Conservation (phyloP, 139 green algal genomes). For the Coelastrella sp. region DNA sequence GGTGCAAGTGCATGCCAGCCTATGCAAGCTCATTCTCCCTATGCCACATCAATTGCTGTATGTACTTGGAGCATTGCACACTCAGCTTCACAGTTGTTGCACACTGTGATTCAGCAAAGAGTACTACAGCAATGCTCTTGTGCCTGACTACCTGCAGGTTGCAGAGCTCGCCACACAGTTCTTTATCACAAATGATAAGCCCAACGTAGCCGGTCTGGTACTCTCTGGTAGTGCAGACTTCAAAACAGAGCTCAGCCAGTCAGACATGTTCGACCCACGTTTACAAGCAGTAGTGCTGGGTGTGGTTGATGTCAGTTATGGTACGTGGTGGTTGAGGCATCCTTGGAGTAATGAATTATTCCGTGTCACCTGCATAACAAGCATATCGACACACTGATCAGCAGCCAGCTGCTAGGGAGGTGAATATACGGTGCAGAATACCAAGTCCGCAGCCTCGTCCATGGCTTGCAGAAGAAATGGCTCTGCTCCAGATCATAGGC, state of each 20-base stretch:
- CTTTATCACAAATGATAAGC: constrained; percentile 92
- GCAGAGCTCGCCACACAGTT: constrained; percentile 90
- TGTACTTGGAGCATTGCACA: too few relatives aligned
- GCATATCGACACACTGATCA: neutral
- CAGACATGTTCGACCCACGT: constrained; percentile 97
- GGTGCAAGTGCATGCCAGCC: too few relatives aligned
- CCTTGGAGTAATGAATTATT: too few relatives aligned
- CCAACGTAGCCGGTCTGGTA: constrained; percentile 96
- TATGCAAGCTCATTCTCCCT: too few relatives aligned
- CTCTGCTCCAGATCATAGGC: constrained; percentile 25
- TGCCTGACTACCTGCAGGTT: constrained; percentile 63
- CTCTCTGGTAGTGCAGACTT: constrained; percentile 97
- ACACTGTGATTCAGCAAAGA: too few relatives aligned
- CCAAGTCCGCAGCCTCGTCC: constrained; percentile 42
- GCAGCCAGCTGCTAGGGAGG: neutral
- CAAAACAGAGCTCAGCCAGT: constrained; percentile 95
- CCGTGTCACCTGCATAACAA: neutral
- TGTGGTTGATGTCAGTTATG: constrained; percentile 98
- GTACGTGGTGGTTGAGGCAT: too few relatives aligned
- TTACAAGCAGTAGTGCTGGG: constrained; percentile 91
- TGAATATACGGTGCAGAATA: constrained; percentile 30
- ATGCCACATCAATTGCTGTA: too few relatives aligned
- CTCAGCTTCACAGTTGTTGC: too few relatives aligned
- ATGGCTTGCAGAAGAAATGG: constrained; percentile 48
- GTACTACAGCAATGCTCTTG: too few relatives aligned